Percentiles rank a stretch among this genome's conserved stretches.
These are phyloP conservation scores for Clitopilus passeckerianus DNA, from an alignment of 768 basidiomycete genomes.

Conservation along the genomic window DNA sequence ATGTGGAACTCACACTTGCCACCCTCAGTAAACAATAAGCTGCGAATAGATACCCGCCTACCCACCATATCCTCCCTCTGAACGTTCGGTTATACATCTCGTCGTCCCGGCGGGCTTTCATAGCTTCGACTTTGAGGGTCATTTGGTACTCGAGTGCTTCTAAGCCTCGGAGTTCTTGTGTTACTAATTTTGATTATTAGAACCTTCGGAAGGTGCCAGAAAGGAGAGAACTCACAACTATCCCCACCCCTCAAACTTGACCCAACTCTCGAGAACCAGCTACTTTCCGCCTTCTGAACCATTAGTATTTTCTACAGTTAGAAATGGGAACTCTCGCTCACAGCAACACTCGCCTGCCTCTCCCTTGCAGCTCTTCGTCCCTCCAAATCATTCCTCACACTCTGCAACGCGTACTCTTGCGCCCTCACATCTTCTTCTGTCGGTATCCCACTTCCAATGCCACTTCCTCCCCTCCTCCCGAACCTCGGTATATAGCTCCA, in stretches of 20 bases:
- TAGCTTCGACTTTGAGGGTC: constrained; percentile 45
- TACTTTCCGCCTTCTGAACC: constrained; percentile 16
- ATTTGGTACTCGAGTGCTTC: constrained; percentile 68
- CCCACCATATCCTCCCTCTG: constrained; percentile 43
- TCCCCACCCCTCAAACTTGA: constrained; percentile 46
- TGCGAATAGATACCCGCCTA: constrained; percentile 52
- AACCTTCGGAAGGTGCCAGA: neutral
- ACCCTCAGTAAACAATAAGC: constrained; percentile 63
- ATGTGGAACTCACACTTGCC: constrained; percentile 42
- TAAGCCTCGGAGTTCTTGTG: constrained; percentile 60
- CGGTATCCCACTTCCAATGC: constrained; percentile 17
- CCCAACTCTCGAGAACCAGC: constrained; percentile 48
- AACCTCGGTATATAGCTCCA: constrained; percentile 54
- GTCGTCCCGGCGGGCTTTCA: constrained; percentile 44
- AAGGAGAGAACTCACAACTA: constrained; percentile 23
- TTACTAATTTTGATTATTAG: constrained; percentile 20
- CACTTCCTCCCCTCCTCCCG: constrained; percentile 14
- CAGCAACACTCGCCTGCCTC: constrained; percentile 18
- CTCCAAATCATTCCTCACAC: constrained; percentile 54
- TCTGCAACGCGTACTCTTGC: constrained; percentile 54
- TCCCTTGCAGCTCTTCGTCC: constrained; percentile 29
- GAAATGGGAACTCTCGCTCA: constrained; percentile 1
- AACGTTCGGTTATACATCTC: constrained; percentile 50
- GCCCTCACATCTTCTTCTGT: constrained; percentile 49
- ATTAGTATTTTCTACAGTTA: neutral